Conservation (phyloP, 2,329 filamentous ascomycete species). For the Xylaria digitata region DNA sequence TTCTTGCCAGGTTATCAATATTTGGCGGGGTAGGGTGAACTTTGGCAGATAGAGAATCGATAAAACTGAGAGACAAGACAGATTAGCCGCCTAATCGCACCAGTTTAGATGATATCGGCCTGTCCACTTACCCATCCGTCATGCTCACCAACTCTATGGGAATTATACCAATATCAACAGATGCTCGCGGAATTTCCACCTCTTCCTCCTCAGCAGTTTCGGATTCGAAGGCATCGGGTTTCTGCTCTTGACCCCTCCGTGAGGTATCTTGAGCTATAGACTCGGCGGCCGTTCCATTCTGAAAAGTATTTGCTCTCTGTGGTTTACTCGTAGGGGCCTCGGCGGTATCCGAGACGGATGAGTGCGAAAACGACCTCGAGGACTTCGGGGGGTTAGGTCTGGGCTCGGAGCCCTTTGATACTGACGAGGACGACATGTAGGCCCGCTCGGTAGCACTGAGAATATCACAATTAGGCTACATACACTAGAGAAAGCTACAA, state of each 20-base stretch:
- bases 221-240: slow-evolving; percentile 63
- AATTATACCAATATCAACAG: slow-evolving; percentile 85
- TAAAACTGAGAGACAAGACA: slow-evolving; percentile 70
- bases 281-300: slow-evolving; percentile 53
- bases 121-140: slow-evolving; percentile 76
- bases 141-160: slow-evolving; percentile 93
- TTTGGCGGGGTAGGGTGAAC: slow-evolving; percentile 85
- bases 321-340: slow-evolving; percentile 49
- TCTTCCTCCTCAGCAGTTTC: slow-evolving; percentile 59
- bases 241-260: slow-evolving; percentile 44
- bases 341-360: slow-evolving; percentile 45
- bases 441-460: slow-evolving; percentile 31
- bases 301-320: slow-evolving; percentile 62
- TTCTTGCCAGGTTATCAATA: slow-evolving; percentile 82
- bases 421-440: slow-evolving; percentile 45
- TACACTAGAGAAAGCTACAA: neutral
- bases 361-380: slow-evolving; percentile 46
- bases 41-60: slow-evolving; percentile 88
- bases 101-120: slow-evolving; percentile 24
- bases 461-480: slow-evolving; percentile 30
- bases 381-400: slow-evolving; percentile 45
- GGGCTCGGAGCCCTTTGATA: slow-evolving; percentile 45
- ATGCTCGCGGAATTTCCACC: slow-evolving; percentile 61
- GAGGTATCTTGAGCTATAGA: slow-evolving; percentile 41
- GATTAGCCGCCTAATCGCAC: slow-evolving; percentile 34